Conservation (phyloP, 2,329 filamentous ascomycete species). For the Cordyceps militaris region DNA sequence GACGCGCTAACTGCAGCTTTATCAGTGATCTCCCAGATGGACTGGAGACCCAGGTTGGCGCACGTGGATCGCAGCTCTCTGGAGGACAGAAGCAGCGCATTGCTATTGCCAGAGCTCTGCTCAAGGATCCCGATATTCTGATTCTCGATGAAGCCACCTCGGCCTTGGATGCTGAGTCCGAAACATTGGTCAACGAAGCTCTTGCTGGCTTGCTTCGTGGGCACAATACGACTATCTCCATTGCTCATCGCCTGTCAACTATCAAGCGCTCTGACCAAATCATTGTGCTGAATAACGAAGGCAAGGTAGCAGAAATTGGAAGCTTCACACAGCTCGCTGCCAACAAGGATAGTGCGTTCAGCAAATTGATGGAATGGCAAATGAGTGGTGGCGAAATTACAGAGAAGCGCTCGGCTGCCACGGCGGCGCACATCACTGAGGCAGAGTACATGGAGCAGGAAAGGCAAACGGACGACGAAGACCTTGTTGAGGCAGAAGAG, state of each 20-base stretch:
- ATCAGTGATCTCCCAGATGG: constrained; percentile 96
- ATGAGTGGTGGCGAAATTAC: constrained; percentile 73
- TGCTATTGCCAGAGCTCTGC: constrained; percentile 86
- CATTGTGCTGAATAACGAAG: constrained; percentile 81
- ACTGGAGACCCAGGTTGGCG: constrained; percentile 87
- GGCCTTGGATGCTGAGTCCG: constrained; percentile 90
- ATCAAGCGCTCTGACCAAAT: constrained; percentile 95
- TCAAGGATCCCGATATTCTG: constrained; percentile 94
- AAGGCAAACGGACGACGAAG: constrained; percentile 31
- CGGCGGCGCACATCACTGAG: constrained; percentile 39
- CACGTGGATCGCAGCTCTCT: constrained; percentile 85
- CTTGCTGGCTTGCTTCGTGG: constrained; percentile 73
- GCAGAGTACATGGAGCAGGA: constrained; percentile 40
- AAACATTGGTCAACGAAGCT: constrained; percentile 92
- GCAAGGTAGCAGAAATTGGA: constrained; percentile 84
- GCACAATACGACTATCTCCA: constrained; percentile 93
- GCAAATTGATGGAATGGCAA: constrained; percentile 97
- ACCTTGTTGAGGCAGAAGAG: constrained; percentile 31
- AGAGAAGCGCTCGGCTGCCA: constrained; percentile 29
- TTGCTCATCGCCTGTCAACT: constrained; percentile 89
- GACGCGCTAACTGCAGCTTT: constrained; percentile 92
- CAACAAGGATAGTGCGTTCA: constrained; percentile 75
- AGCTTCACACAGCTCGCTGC: constrained; percentile 70
- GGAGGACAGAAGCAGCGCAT: constrained; percentile 98
- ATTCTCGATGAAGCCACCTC: constrained; percentile 96